phyloP scores from a whole-genome alignment of 2,329 filamentous ascomycete species.

The Pseudogymnoascus sp. region DNA sequence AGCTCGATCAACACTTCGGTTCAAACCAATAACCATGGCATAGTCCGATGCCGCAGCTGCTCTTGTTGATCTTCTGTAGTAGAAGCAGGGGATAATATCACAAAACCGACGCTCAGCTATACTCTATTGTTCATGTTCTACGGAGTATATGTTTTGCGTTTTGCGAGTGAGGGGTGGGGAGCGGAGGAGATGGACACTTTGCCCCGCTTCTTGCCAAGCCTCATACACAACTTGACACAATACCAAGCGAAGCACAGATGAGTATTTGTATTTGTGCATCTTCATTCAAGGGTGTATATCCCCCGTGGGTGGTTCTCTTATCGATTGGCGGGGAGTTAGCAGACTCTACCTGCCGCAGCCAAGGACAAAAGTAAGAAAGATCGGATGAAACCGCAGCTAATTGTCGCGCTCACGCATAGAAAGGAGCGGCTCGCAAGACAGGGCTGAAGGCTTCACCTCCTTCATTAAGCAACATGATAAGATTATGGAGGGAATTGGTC shows the following conservation, averaged over 20 bases:
- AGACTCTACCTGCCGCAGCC: neutral
- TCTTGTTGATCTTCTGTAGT: neutral
- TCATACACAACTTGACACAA: conserved; percentile 5
- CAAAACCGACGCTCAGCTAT: neutral
- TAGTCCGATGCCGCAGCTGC: neutral
- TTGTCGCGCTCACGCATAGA: neutral
- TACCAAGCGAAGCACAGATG: neutral
- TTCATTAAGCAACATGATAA: neutral
- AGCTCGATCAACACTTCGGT: neutral
- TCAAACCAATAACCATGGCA: neutral
- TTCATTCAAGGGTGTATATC: neutral
- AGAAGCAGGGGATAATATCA: neutral
- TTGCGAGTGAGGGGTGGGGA: neutral
- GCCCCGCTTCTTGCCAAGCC: neutral
- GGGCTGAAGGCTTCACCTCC: neutral
- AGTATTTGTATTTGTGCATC: neutral
- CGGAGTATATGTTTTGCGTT: neutral
- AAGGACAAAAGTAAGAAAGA: conserved; percentile 1
- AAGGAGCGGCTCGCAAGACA: neutral
- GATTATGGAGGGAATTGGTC: neutral
- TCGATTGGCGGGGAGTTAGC: neutral
- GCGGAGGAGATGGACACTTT: neutral
- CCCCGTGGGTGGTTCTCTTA: neutral
- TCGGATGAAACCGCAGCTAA: neutral
- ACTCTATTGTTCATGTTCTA: neutral